These are phyloP conservation scores for Persicaria maculosa DNA, from an alignment of 148 eudicot genomes.

Conservation along the genomic window DNA sequence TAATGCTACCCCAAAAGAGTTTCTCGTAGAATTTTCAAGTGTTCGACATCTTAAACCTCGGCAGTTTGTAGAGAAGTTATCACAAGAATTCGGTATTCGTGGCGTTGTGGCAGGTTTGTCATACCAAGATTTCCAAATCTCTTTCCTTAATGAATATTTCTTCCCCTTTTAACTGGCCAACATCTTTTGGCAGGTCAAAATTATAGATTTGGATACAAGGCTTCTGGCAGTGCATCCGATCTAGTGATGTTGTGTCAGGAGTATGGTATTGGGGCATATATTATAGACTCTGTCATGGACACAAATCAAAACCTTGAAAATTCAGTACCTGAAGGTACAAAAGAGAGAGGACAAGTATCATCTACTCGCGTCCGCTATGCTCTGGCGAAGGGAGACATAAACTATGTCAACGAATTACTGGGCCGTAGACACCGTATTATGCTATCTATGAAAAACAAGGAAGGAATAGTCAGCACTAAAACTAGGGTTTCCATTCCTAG, in stretches of 20 bases:
- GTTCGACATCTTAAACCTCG: slow-evolving; percentile 74
- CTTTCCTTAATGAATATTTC: neutral
- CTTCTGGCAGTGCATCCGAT: slow-evolving; percentile 81
- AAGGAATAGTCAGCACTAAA: slow-evolving; percentile 25
- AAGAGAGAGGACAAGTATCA: slow-evolving; percentile 92
- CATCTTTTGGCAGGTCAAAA: slow-evolving; percentile 59
- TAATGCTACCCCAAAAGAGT: slow-evolving; percentile 53
- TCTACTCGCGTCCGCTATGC: slow-evolving; percentile 94
- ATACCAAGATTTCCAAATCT: neutral
- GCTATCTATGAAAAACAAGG: slow-evolving; percentile 32
- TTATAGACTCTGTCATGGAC: slow-evolving; percentile 86
- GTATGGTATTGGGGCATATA: slow-evolving; percentile 60
- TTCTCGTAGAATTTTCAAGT: slow-evolving; percentile 62
- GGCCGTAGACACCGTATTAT: slow-evolving; percentile 92
- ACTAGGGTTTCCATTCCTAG: slow-evolving; percentile 39
- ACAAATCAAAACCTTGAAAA: slow-evolving; percentile 31
- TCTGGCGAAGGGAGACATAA: slow-evolving; percentile 67
- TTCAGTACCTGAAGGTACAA: slow-evolving; percentile 25
- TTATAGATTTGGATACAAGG: slow-evolving; percentile 89
- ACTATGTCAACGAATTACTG: slow-evolving; percentile 74
- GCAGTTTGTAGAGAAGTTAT: slow-evolving; percentile 89
- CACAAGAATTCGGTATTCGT: slow-evolving; percentile 66
- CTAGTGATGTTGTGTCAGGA: slow-evolving; percentile 64
- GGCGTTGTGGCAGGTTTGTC: slow-evolving; percentile 93
- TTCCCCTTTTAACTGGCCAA: neutral